A percentile compares a stretch with the other conserved stretches of the same genome.
Evolutionary conservation across 345 rosid genomes (phyloP).

Genomic region (Salix udensis): DNA sequence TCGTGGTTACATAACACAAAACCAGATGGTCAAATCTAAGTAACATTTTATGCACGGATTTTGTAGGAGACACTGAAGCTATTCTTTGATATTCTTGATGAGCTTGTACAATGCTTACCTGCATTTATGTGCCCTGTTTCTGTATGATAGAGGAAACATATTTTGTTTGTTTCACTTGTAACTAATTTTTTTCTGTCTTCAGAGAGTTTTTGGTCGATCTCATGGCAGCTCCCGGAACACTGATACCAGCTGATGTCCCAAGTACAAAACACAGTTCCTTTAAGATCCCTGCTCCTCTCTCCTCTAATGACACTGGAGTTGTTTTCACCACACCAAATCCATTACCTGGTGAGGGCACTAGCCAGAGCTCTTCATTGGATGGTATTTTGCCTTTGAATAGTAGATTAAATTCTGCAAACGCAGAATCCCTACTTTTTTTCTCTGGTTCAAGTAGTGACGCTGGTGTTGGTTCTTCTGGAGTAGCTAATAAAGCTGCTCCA

Average conservation of each 20-base stretch:
- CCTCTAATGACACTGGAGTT: constrained; percentile 40
- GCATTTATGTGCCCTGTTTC: background rate
- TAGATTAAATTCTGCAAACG: constrained; percentile 34
- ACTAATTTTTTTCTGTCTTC: constrained; percentile 30
- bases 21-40: background rate
- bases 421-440: constrained; percentile 35
- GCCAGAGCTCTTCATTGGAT: constrained; percentile 42
- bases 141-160: constrained; percentile 3
- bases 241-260: constrained; percentile 87
- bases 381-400: constrained; percentile 33
- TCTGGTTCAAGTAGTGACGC: constrained; percentile 33
- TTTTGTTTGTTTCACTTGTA: constrained; percentile 15
- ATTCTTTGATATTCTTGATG: background rate
- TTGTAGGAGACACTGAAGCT: background rate
- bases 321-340: constrained; percentile 43
- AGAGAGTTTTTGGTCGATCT: constrained; percentile 99
- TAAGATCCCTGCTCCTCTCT: constrained; percentile 41
- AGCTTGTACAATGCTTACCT: background rate
- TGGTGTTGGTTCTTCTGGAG: constrained; percentile 54
- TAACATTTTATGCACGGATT: background rate
- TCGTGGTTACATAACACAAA: background rate
- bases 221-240: constrained; percentile 99
- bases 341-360: constrained; percentile 64
- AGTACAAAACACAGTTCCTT: constrained; percentile 52
- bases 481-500: constrained; percentile 35